Base-by-base conservation (phyloP, 1,139 yeast genomes). In the Geotrichum fermentans region DNA sequence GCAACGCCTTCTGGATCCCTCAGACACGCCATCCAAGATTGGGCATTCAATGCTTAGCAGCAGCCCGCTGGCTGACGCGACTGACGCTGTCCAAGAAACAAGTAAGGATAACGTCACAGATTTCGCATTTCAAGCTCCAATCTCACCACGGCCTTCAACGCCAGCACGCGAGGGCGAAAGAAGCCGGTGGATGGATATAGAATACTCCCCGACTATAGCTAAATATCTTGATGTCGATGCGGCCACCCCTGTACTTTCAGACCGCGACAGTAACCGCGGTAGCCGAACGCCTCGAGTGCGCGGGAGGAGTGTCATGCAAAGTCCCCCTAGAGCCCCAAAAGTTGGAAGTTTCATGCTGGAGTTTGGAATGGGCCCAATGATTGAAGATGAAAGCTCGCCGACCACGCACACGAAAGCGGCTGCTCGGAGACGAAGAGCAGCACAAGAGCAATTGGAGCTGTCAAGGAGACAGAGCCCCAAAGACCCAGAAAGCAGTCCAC, bases 201-300 rank as follows among this genome's bases (percentile, higher is more conserved):
- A 34, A 18, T 17, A 52, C 30, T 32, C 53, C 14, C 30, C 45
- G 13, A 21, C 46, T 8, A 29, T 26, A 28, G 16, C 43, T 40
- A 24, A 24, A 6, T 22, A 41, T 8, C 32, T 44, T 2, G 43
- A 40, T 32, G 52, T 40, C 18, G 45, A 43, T 13, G 43, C 43
- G 4, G 43, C 32, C 8, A 39, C 43, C 7, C 43, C 43, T 28
- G 35, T 39, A 2, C 29, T 39, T 29, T 39, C 43, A 8, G 41
- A 38, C 3, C 13, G 39, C 14, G 26, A 18, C n/a, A 24, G 28
- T 10, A 17, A 20, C 11, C 24, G 5, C n/a, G 22, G 26, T 3
- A 35, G 24, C 24, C 10, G 39, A 11, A 35, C 39, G 3, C 39
- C 39, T 10, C 11, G 20, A 20, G 16, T 10, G 20, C 37, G 37